Evolutionary conservation across 1,139 yeast species (phyloP), one percentile per base, ranked within the genome.

Genomic region (Ogataea hybrid): DNA sequence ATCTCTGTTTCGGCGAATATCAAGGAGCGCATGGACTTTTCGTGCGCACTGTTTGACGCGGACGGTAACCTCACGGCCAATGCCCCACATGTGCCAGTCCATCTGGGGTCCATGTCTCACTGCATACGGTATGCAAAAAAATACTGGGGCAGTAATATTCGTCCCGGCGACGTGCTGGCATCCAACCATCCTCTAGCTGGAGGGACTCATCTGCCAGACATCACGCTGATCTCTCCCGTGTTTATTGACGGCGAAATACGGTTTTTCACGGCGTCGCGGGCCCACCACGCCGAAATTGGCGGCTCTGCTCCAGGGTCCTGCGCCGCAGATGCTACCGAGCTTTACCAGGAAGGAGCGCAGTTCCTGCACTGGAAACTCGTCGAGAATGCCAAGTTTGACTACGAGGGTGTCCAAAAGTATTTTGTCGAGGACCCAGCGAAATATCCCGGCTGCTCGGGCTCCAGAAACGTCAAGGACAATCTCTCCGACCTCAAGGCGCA

Each of bases 1-100:
- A 85, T 94, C 0, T 76, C 90, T 3, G 86, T 86, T 32, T 83
- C 92, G 8, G 85, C 94, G 8, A 86, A 85, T 56, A 87, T 86
- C 50, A 86, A 86, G 57, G 95, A 86, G 59, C 68, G 95, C 44
- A 68, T 86, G 41, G 95, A 86, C 59, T 86, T 85, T 58, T 84
- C 94, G 8, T 86, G 95, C 69, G 95, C 95, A 1, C 65, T 86
- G 25, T 86, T 86, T 58, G 88, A 83, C 51, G 70, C 77, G 1
- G 76, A 79, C 43, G 95, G 95, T 16, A 86, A 83, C 43, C 69
- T 86, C 46, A 73, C 74, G 35, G 81, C 81, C 5, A 77, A 77
- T 61, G 81, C 81, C 14, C 81, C 81, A 1, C 78, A 86, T 62
- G 85, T 86, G 39, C 95, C 95, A 0, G 90, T 85, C 32, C 95